phyloP scores from a whole-genome alignment of 257 asterid species.

The Misopates orontium region DNA sequence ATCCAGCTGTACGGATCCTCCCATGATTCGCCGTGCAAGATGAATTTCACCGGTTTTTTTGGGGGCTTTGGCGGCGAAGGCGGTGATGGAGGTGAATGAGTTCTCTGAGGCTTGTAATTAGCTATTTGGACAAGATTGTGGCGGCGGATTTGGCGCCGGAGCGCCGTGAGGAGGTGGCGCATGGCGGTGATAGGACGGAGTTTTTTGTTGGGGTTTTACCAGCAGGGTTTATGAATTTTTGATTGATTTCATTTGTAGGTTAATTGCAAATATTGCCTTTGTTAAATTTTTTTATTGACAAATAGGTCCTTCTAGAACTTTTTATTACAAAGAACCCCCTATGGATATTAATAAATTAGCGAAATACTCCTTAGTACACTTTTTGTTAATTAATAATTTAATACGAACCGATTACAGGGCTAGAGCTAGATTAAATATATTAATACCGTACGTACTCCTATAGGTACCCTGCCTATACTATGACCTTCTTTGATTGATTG shows the following conservation, averaged over 20 bases:
- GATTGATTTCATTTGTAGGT: neutral
- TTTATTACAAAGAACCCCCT: no score
- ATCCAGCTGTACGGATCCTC: constrained; percentile 87
- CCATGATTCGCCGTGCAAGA: constrained; percentile 85
- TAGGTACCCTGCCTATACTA: no score
- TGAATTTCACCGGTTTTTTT: constrained; percentile 59
- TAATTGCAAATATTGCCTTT: no score
- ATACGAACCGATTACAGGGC: no score
- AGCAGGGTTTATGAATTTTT: constrained; percentile 10
- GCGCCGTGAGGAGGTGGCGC: constrained; percentile 63
- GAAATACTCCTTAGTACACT: no score
- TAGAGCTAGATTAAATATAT: no score
- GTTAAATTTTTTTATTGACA: no score
- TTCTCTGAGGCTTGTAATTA: constrained; percentile 69
- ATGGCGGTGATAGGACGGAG: constrained; percentile 35
- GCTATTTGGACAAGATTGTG: constrained; percentile 41
- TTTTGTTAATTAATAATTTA: no score
- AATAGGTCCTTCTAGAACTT: no score
- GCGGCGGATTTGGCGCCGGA: constrained; percentile 44
- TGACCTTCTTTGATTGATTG: no score
- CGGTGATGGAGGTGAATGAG: constrained; percentile 67
- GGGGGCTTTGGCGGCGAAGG: constrained; percentile 89
- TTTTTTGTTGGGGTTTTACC: constrained; percentile 26
- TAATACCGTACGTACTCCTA: no score
- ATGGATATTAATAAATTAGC: no score